Percentiles rank a stretch among this genome's conserved stretches.
phyloP scores from a whole-genome alignment of 768 basidiomycete genomes.

The Rhodotorula babjevae region DNA sequence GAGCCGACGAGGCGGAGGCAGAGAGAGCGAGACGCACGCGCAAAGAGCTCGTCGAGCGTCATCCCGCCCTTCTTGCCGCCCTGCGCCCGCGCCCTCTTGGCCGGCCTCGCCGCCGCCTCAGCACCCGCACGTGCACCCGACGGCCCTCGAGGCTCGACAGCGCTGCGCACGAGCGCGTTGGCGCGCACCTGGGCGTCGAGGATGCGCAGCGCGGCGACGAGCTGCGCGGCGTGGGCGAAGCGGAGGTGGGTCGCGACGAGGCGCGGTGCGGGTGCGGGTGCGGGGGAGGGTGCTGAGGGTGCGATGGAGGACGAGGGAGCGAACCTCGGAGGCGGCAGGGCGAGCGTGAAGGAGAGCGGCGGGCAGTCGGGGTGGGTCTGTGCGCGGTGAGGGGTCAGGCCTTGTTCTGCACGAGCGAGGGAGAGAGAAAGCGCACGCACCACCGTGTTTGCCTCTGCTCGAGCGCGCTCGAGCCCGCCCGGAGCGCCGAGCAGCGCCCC shows the following conservation, averaged over 20 bases:
- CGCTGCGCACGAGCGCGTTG: neutral
- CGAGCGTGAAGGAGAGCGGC: neutral
- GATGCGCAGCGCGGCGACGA: neutral
- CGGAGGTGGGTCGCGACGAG: conserved; percentile 11
- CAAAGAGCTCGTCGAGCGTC: conserved; percentile 2
- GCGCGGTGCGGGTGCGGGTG: neutral
- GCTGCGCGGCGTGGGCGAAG: neutral
- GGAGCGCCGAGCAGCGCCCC: neutral
- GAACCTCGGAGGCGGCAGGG: neutral
- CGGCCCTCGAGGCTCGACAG: neutral
- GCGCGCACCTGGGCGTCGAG: neutral
- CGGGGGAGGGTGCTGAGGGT: neutral
- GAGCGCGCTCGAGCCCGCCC: neutral
- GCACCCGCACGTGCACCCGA: no score
- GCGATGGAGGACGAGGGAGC: neutral
- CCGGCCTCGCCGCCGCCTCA: neutral
- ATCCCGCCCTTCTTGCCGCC: neutral
- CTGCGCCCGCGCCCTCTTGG: no score
- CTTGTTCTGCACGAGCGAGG: no score
- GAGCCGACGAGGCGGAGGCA: neutral
- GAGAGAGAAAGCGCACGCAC: neutral
- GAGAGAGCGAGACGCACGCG: neutral
- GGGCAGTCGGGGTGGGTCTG: neutral
- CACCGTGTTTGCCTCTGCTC: no score
- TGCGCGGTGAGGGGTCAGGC: no score